Evolutionary conservation across 2,329 filamentous ascomycete genomes (phyloP), one percentile per base, ranked within the genome.

Genomic region (Cordyceps fumosorosea): DNA sequence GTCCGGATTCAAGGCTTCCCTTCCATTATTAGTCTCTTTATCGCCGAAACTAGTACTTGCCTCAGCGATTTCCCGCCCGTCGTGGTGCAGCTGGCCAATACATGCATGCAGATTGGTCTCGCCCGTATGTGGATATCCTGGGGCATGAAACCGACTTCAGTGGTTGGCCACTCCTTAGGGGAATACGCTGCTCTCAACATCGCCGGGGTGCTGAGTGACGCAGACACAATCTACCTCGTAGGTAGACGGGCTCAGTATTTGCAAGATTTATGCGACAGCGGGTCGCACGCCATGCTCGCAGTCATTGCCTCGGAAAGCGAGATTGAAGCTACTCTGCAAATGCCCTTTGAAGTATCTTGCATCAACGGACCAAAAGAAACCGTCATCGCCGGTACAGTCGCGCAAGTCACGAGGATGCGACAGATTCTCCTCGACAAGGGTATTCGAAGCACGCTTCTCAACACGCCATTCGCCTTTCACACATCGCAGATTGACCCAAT

Each of bases 151-250:
- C 70, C 72, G 0, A 67, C 67, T 11, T 65, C 67, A 26, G 66
- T 72, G 0, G 62, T 72, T 22, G 55, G 55, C 14, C 55, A 57
- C 42, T 24, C 16, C 20, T 24, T 57, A 1, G 55, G 55, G 1
- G 24, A 74, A 62, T 65, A 73, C 10, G 68, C 65, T 18, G 71
- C 67, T 47, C 67, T 70, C 42, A 65, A 69, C 58, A 69, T 70
- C 8, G 68, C 71, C 5, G 71, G 72, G n/a, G 62, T 73, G 6
- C 20, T 64, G 5, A 56, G 53, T 29, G 59, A 45, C 26, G 45
- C 47, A 29, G 64, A 65, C 42, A 52, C 54, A 3, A 45, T 65
- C 7, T 62, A 57, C 29, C 45, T 65, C 1, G 59, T 60, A 3
- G 59, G 55, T 3, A 18, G n/a, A 4, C 62, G 64, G 18, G 60